These are phyloP conservation scores for Irpex sp. DNA, from an alignment of 1,284 basidiomycete genomes.

Conservation along the genomic window DNA sequence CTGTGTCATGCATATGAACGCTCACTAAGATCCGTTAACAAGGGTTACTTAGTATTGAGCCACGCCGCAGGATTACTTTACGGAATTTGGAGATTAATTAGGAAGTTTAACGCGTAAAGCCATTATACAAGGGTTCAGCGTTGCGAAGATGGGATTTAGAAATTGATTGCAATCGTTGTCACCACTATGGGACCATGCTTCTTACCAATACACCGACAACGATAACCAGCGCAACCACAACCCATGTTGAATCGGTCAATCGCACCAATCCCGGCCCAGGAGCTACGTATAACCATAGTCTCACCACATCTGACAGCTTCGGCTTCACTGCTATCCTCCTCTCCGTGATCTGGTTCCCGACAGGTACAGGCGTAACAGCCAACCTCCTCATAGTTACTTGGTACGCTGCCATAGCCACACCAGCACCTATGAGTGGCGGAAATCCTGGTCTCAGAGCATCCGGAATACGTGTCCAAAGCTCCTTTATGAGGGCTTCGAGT, in stretches of 20 bases:
- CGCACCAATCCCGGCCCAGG: slow-evolving; percentile 10
- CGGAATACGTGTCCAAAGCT: slow-evolving; percentile 17
- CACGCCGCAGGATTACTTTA: too few relatives aligned
- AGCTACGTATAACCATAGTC: slow-evolving; percentile 21
- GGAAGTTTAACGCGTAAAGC: too few relatives aligned
- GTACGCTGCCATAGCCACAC: slow-evolving; percentile 23
- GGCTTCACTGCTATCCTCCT: background rate
- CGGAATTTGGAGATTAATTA: too few relatives aligned
- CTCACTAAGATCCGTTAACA: too few relatives aligned
- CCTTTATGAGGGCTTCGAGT: slow-evolving; percentile 1
- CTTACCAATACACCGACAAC: background rate
- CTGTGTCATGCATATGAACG: too few relatives aligned
- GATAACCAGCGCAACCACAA: background rate
- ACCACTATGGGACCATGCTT: too few relatives aligned
- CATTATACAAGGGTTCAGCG: too few relatives aligned
- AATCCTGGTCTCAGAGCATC: slow-evolving; percentile 9
- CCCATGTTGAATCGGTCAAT: background rate
- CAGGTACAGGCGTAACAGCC: slow-evolving; percentile 12
- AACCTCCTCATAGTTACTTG: slow-evolving; percentile 23
- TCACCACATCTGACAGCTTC: slow-evolving; percentile 16
- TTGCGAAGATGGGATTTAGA: too few relatives aligned
- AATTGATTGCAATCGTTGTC: too few relatives aligned
- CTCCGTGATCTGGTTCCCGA: background rate
- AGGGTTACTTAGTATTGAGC: too few relatives aligned
- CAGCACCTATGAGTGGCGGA: slow-evolving; percentile 25